Evolutionary conservation across 1,139 yeast genomes (phyloP).

Genomic region (Suhomyces panamericanus): DNA sequence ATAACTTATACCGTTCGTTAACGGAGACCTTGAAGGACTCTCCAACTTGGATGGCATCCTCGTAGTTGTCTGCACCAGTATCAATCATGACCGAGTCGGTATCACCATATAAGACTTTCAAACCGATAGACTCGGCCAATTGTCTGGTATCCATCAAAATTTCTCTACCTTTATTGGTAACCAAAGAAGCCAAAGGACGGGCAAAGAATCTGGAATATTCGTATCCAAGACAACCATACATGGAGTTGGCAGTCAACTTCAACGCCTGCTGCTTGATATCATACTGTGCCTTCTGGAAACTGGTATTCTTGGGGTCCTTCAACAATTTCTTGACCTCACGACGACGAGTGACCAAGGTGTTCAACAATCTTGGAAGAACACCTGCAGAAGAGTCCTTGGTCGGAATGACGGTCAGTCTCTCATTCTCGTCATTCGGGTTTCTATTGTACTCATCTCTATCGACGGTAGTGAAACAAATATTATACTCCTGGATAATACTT

Average conservation of each 20-base stretch:
- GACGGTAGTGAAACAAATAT: conserved; percentile 96
- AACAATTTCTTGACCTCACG: conserved; percentile 86
- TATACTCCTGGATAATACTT: conserved; percentile 93
- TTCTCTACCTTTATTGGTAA: conserved; percentile 94
- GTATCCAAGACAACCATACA: conserved; percentile 98
- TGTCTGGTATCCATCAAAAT: conserved; percentile 91
- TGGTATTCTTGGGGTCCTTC: conserved; percentile 68
- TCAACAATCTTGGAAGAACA: conserved; percentile 80
- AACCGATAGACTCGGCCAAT: conserved; percentile 79
- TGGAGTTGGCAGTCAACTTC: conserved; percentile 95
- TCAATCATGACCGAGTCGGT: conserved; percentile 99
- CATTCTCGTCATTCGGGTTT: conserved; percentile 57
- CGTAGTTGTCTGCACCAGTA: conserved; percentile 69
- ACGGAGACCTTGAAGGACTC: conserved; percentile 80
- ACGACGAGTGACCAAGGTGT: conserved; percentile 86
- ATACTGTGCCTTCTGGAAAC: conserved; percentile 71
- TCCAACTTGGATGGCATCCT: conserved; percentile 81
- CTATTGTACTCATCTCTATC: conserved; percentile 57
- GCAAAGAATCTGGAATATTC: conserved; percentile 93
- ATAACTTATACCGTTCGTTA: conserved; percentile 79
- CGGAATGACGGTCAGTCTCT: conserved; percentile 75
- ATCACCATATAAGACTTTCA: conserved; percentile 95
- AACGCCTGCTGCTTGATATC: conserved; percentile 96
- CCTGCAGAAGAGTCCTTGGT: conserved; percentile 62
- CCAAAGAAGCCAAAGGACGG: conserved; percentile 92